Percentiles rank a stretch among this genome's conserved stretches.
Conservation (phyloP, 1,284 basidiomycete genomes). For the Tausonia pullulans region DNA sequence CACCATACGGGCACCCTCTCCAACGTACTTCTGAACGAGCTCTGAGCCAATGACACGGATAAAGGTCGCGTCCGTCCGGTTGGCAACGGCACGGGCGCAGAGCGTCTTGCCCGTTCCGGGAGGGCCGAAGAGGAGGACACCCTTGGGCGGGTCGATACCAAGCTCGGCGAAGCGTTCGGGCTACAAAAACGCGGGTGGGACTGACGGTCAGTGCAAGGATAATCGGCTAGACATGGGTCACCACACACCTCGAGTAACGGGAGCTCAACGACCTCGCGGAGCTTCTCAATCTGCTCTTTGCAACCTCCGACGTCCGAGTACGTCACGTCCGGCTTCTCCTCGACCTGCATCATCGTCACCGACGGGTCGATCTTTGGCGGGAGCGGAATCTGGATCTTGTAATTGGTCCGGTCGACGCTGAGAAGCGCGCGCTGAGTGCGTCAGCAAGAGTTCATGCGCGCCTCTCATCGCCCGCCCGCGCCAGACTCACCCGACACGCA, state of each 20-base stretch:
- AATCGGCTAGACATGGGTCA: neutral
- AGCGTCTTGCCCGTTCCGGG: conserved; percentile 98
- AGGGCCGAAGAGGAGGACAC: conserved; percentile 89
- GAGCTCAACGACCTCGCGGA: conserved; percentile 95
- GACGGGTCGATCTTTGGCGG: conserved; percentile 99
- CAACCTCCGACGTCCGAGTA: conserved; percentile 98
- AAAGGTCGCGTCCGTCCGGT: conserved; percentile 97
- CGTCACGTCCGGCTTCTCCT: conserved; percentile 97
- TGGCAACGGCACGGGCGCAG: conserved; percentile 95
- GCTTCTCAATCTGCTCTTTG: conserved; percentile 99
- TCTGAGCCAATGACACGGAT: conserved; percentile 99
- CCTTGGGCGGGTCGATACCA: conserved; percentile 98
- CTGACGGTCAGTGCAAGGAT: neutral
- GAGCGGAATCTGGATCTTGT: conserved; percentile 99
- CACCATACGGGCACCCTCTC: conserved; percentile 98
- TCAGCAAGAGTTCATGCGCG: neutral
- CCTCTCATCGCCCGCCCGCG: neutral
- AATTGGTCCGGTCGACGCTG: conserved; percentile 85
- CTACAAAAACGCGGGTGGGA: conserved; percentile 35
- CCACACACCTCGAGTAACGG: conserved; percentile 76
- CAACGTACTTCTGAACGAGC: conserved; percentile 98
- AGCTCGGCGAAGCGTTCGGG: conserved; percentile 96
- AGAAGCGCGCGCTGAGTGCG: neutral
- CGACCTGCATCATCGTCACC: conserved; percentile 99
- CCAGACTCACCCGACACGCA: conserved; percentile 83